phyloP scores from a whole-genome alignment of 495 filamentous ascomycete genomes.

The Hyaloscypha bicolor region DNA sequence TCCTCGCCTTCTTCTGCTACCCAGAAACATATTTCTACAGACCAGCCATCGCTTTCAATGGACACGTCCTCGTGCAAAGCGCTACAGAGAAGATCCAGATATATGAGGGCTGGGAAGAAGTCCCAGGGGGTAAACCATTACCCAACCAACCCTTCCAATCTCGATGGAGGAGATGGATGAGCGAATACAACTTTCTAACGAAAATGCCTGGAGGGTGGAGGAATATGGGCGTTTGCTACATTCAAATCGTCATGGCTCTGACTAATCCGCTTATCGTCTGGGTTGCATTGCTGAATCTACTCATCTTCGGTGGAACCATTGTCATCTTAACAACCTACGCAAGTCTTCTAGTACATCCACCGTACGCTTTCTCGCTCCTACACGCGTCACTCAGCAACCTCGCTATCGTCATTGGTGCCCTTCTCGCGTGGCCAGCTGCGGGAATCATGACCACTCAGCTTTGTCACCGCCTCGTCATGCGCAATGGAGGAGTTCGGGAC shows the following conservation, averaged over 20 bases:
- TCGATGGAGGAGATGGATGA: not conserved
- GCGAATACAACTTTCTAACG: conserved; percentile 1
- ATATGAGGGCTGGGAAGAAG: conserved; percentile 16
- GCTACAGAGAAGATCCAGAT: conserved; percentile 14
- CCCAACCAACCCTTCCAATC: conserved; percentile 7
- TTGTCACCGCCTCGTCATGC: not conserved
- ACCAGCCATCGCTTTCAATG: conserved; percentile 22
- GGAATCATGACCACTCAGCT: conserved; percentile 25
- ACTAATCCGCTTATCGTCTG: conserved; percentile 44
- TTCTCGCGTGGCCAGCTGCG: conserved; percentile 40
- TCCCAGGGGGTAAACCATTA: conserved; percentile 4
- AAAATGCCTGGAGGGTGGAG: conserved; percentile 6
- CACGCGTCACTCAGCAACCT: conserved; percentile 39
- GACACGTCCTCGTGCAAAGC: conserved; percentile 16
- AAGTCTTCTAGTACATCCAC: conserved; percentile 34
- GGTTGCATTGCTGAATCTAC: conserved; percentile 40
- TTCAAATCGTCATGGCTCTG: conserved; percentile 3
- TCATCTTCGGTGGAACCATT: conserved; percentile 39
- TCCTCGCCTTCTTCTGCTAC: conserved; percentile 19
- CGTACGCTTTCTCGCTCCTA: conserved; percentile 40
- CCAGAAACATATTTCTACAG: conserved; percentile 25
- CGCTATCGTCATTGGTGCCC: conserved; percentile 36
- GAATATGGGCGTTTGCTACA: conserved; percentile 5
- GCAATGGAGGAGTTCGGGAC: conserved; percentile 17
- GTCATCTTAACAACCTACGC: conserved; percentile 43